Conservation (phyloP, 164 flowering plant species). For the Saururus chinensis region DNA sequence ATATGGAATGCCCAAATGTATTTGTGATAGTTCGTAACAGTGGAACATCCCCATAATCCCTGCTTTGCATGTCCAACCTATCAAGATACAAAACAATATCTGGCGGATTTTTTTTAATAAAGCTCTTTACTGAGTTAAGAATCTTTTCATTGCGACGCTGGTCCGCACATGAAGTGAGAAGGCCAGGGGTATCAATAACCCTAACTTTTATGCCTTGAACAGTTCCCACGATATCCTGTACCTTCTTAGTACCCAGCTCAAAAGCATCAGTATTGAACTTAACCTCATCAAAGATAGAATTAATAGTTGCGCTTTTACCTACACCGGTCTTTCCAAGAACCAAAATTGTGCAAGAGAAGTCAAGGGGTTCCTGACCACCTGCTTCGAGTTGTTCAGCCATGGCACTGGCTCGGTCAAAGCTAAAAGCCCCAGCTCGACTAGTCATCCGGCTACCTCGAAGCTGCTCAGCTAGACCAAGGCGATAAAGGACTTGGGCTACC, state of each 20-base stretch:
- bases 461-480: slow-evolving; percentile 95
- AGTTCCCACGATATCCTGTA: slow-evolving; percentile 92
- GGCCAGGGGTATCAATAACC: slow-evolving; percentile 97
- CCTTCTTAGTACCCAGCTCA: slow-evolving; percentile 70
- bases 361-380: slow-evolving; percentile 78
- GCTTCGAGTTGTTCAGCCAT: slow-evolving; percentile 98
- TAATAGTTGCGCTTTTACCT: slow-evolving; percentile 97
- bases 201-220: slow-evolving; percentile 90
- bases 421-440: slow-evolving; percentile 79
- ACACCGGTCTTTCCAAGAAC: slow-evolving; percentile 94
- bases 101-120: slow-evolving; percentile 83
- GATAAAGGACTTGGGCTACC: slow-evolving; percentile 93
- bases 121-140: slow-evolving; percentile 65
- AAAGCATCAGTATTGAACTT: slow-evolving; percentile 86
- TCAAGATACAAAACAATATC: slow-evolving; percentile 95
- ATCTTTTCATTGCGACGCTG: slow-evolving; percentile 77
- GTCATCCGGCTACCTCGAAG: slow-evolving; percentile 69
- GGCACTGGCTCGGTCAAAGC: slow-evolving; percentile 97
- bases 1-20: slow-evolving; percentile 81
- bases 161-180: slow-evolving; percentile 74
- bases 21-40: slow-evolving; percentile 78
- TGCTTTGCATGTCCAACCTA: slow-evolving; percentile 84
- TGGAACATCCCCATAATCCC: slow-evolving; percentile 86
- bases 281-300: slow-evolving; percentile 92
- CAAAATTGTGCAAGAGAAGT: slow-evolving; percentile 94